Conservation (phyloP, 306 rosid species). For the Cucurbita ficifolia region DNA sequence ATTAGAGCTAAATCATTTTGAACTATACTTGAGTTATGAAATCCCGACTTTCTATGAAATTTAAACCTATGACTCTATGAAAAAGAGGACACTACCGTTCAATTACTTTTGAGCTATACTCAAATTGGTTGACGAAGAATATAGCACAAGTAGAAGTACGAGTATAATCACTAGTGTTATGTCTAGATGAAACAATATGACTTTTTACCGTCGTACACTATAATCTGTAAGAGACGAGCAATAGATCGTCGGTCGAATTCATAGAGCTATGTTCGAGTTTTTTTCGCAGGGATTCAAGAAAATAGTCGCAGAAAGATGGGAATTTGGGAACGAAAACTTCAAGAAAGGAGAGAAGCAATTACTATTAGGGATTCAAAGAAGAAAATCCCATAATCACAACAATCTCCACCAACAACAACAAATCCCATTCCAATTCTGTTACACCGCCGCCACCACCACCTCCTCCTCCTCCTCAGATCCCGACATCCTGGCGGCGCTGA, state of each 20-base stretch:
- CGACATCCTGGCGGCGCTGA: slow-evolving; percentile 35
- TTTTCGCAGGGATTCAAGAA: slow-evolving; percentile 51
- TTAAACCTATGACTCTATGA: neutral
- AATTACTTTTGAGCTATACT: neutral
- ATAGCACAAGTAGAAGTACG: too few species aligned
- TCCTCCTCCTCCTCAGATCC: neutral
- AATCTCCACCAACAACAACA: slow-evolving; percentile 11
- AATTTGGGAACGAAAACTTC: slow-evolving; percentile 65
- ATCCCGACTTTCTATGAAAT: too few species aligned
- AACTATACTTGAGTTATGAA: too few species aligned
- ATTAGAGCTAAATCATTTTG: neutral
- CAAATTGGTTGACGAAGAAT: too few species aligned
- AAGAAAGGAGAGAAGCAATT: slow-evolving; percentile 54
- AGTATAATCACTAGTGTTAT: too few species aligned
- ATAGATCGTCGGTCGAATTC: too few species aligned
- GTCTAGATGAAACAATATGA: too few species aligned
- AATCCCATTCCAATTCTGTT: slow-evolving; percentile 11
- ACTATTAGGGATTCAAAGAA: slow-evolving; percentile 55
- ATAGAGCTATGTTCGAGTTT: neutral
- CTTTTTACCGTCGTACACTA: too few species aligned
- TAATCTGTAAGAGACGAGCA: too few species aligned
- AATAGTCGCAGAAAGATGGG: slow-evolving; percentile 74
- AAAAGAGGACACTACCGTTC: too few species aligned
- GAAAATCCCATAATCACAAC: slow-evolving; percentile 24
- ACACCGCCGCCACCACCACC: slow-evolving; percentile 13